Evolutionary conservation across 495 filamentous ascomycete species (phyloP).

Genomic region (Hypoxylon subgilvum): DNA sequence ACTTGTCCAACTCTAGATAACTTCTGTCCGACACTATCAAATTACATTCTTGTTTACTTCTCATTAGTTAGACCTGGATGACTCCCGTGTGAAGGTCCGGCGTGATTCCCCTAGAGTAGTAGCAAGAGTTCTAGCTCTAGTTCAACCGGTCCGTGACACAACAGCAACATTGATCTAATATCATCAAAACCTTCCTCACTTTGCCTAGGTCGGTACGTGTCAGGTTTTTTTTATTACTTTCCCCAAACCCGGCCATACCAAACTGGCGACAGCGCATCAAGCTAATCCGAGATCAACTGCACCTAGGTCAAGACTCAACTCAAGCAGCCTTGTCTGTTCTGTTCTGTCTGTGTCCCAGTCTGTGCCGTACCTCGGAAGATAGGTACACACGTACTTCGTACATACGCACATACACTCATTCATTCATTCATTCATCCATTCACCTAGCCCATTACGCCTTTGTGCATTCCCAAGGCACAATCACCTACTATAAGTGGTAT

Average conservation of each 20-base stretch:
- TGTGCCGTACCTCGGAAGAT: slow-evolving; percentile 6
- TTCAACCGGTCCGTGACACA: not conserved
- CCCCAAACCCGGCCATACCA: slow-evolving; percentile 20
- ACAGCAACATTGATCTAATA: too few species aligned
- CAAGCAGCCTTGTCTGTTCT: not conserved
- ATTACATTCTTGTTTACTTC: too few species aligned
- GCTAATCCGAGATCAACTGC: slow-evolving; percentile 9
- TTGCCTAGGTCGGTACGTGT: too few species aligned
- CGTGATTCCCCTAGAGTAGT: not conserved
- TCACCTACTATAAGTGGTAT: not conserved
- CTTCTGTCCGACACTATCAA: too few species aligned
- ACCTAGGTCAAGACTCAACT: not conserved
- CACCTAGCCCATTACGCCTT: not conserved
- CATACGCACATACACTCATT: slow-evolving; percentile 3
- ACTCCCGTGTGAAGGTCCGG: too few species aligned
- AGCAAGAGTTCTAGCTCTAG: slow-evolving; percentile 1
- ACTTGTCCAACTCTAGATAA: too few species aligned
- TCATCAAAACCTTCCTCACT: too few species aligned
- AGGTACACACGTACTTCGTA: too few species aligned
- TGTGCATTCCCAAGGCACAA: not conserved
- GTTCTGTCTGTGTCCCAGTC: not conserved
- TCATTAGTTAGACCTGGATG: too few species aligned
- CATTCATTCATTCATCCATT: slow-evolving; percentile 6
- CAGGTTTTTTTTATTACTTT: too few species aligned
- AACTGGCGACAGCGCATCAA: slow-evolving; percentile 1